These are phyloP conservation scores for Lablab purpureus DNA, from an alignment of 306 rosid genomes.

Conservation along the genomic window DNA sequence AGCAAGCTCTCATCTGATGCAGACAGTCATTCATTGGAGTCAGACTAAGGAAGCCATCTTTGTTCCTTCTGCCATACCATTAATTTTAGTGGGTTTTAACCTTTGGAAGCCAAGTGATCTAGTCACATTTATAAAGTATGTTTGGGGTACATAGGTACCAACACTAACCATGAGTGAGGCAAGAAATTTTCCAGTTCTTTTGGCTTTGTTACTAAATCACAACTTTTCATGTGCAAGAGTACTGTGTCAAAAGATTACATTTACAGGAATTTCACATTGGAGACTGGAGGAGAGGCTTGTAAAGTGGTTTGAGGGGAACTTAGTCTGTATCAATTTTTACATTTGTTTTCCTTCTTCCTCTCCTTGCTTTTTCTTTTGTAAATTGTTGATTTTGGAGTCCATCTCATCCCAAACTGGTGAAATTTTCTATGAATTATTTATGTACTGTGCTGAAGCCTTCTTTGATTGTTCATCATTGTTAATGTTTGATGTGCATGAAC, in stretches of 20 bases:
- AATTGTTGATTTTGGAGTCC: conserved; percentile 21
- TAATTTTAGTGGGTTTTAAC: conserved; percentile 21
- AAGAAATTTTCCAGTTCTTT: conserved; percentile 38
- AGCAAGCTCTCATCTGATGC: neutral
- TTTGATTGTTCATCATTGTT: conserved; percentile 38
- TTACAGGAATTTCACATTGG: conserved; percentile 23
- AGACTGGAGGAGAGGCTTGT: conserved; percentile 32
- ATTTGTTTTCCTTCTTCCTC: conserved; percentile 3
- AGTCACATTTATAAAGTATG: conserved; percentile 13
- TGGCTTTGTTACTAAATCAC: conserved; percentile 30
- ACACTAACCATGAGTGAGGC: conserved; percentile 37
- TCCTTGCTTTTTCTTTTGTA: conserved; percentile 4
- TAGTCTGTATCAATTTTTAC: conserved; percentile 1
- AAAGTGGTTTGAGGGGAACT: conserved; percentile 24
- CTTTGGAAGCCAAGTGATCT: conserved; percentile 18
- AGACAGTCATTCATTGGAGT: conserved; percentile 3
- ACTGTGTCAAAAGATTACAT: conserved; percentile 18
- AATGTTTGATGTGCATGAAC: conserved; percentile 18
- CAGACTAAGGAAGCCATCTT: conserved; percentile 32
- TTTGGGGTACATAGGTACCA: conserved; percentile 4
- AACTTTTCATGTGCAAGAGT: conserved; percentile 23
- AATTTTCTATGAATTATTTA: conserved; percentile 34
- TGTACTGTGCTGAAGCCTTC: conserved; percentile 13
- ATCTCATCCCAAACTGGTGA: conserved; percentile 12
- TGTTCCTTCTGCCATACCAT: conserved; percentile 28